Evolutionary conservation across 1,284 basidiomycete genomes (phyloP), one percentile per base, ranked within the genome.

Genomic region (Sutorius eximius): DNA sequence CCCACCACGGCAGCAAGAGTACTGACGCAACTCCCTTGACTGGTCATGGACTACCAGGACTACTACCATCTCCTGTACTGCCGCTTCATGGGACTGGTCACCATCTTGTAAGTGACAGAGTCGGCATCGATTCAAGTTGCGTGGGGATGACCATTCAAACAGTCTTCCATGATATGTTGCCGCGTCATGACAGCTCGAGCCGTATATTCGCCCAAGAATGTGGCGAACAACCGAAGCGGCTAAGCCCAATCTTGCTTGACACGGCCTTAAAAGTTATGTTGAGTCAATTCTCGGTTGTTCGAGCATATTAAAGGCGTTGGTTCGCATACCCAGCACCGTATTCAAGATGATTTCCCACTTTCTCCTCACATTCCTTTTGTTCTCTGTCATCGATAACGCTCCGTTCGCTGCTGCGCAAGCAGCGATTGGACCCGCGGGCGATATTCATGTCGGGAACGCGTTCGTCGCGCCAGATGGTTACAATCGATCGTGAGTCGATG

Each of bases 401-500:
- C 4, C 24, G 24, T 5, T 18, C 3, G 13, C 42, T 2, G 20
- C 4, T 15, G 7, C 46, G n/a, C 5, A 48, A 13, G 36, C 36
- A 12, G 44, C 52, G 13, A 15, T 71, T 29, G 66, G 66, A 16
- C 51, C 71, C 11, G 49, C 50, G 12, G 46, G 37, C 15, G 34
- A 54, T 15, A 43, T 69, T 32, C 15, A 45, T 12, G 52, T 76
- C 13, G 60, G 36, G 12, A 73, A 76, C 49, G 37, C 45, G 0
- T 40, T 54, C 27, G 59, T 75, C 22, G 59, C 68, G 2, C 73
- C 74, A 5, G 74, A 75, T 61, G 74, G 74, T 18, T 73, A 53
- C 53, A 61, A 52, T 24, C 62, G 74, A 49, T 67, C 67, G 61
- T 74, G 55, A 56, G 63, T 65, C 10, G 16, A 10, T 27, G 9